Evolutionary conservation across 345 rosid species (phyloP).

Genomic region (Brassica carinata): DNA sequence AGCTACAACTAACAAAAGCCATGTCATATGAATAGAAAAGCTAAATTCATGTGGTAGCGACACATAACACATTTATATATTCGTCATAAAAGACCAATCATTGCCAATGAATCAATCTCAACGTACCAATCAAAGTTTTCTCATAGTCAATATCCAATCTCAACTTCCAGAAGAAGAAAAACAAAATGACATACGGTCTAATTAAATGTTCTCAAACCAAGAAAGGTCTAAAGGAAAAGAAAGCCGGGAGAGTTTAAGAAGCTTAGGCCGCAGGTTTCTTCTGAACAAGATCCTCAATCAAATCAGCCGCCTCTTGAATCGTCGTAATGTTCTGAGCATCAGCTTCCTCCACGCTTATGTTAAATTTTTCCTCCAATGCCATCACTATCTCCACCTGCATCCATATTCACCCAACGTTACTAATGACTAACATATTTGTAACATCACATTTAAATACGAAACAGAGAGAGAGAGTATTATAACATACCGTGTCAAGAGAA

Average conservation of each 20-base stretch:
- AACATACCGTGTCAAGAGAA: conserved; percentile 84
- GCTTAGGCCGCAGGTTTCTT: conserved; percentile 43
- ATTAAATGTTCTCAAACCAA: conserved; percentile 14
- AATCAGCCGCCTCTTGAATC: conserved; percentile 83
- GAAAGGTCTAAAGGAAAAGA: neutral
- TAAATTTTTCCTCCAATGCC: conserved; percentile 84
- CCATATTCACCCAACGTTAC: neutral
- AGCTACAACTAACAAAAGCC: conserved; percentile 12
- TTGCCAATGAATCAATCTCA: conserved; percentile 27
- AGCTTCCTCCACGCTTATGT: conserved; percentile 68
- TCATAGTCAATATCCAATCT: conserved; percentile 22
- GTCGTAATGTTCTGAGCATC: conserved; percentile 75
- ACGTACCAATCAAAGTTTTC: conserved; percentile 18
- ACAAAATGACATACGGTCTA: conserved; percentile 16
- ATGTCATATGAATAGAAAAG: neutral
- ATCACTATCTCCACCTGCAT: conserved; percentile 89
- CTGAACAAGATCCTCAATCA: conserved; percentile 69
- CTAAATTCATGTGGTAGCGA: neutral
- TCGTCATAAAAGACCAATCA: conserved; percentile 19
- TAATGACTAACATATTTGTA: neutral
- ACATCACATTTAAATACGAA: neutral
- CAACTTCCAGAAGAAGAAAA: neutral
- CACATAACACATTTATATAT: neutral
- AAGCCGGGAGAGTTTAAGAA: conserved; percentile 10
- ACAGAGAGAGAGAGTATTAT: neutral